Percentiles rank a stretch among this genome's conserved stretches.
These are phyloP conservation scores for Cenchrus americanus DNA, from an alignment of 176 grass and related monocot genomes.

Conservation along the genomic window DNA sequence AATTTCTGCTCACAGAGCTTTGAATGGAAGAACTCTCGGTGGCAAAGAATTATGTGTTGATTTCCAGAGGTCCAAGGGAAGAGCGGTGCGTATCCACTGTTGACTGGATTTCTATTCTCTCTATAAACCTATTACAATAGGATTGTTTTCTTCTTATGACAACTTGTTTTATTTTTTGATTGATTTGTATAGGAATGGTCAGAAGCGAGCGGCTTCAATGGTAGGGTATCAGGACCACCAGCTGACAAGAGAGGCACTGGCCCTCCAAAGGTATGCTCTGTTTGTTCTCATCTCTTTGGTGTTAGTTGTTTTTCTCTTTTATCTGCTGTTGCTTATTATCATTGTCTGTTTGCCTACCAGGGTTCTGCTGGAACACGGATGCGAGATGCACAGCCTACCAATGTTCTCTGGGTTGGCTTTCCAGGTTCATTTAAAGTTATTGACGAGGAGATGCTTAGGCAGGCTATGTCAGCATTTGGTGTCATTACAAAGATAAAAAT, in stretches of 20 bases:
- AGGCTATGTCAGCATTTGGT: constrained; percentile 84
- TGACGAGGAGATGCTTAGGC: constrained; percentile 66
- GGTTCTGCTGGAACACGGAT: constrained; percentile 43
- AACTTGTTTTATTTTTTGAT: constrained; percentile 31
- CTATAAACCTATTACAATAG: not conserved
- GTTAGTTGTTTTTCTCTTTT: not conserved
- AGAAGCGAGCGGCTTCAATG: constrained; percentile 41
- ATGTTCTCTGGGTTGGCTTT: constrained; percentile 93
- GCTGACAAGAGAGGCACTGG: constrained; percentile 55
- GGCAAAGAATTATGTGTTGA: constrained; percentile 88
- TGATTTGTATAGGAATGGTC: constrained; percentile 60
- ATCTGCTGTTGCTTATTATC: constrained; percentile 32
- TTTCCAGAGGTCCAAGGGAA: constrained; percentile 79
- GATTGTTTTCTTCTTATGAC: not conserved
- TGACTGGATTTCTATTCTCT: not conserved
- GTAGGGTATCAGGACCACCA: constrained; percentile 38
- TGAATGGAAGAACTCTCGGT: constrained; percentile 75
- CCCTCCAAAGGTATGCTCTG: constrained; percentile 42
- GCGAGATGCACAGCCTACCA: constrained; percentile 65
- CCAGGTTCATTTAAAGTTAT: constrained; percentile 66
- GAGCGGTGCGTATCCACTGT: constrained; percentile 57
- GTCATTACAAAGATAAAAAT: constrained; percentile 72
- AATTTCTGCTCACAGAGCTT: constrained; percentile 80
- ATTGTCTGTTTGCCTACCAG: constrained; percentile 45
- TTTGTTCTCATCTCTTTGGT: not conserved